Evolutionary conservation across 2,329 filamentous ascomycete genomes (phyloP).

Genomic region (Lasiodiplodia theobromae): DNA sequence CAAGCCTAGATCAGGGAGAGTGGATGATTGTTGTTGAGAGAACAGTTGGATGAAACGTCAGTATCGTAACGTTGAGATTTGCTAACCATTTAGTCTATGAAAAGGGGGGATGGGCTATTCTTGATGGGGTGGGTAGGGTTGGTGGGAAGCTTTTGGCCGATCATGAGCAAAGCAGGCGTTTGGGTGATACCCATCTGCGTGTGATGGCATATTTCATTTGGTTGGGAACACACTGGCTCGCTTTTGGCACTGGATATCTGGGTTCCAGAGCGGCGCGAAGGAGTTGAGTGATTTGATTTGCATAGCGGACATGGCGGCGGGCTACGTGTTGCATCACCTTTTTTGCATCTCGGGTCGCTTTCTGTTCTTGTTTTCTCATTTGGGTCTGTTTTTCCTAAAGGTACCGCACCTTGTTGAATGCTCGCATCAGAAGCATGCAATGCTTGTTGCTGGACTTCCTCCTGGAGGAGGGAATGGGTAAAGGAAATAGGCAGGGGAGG

Average conservation of each 20-base stretch:
- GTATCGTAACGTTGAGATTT: constrained; percentile 6
- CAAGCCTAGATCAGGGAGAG: not conserved
- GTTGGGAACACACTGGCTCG: not conserved
- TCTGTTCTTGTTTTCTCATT: not conserved
- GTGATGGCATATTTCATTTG: constrained; percentile 10
- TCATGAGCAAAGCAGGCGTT: constrained; percentile 22
- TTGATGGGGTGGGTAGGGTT: not conserved
- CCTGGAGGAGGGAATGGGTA: not conserved
- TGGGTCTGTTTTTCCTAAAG: not conserved
- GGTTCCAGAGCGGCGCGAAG: not conserved
- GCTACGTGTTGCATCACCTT: not conserved
- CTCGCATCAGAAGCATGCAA: not conserved
- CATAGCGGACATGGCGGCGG: constrained; percentile 9
- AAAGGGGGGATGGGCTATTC: no score
- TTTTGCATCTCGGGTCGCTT: constrained; percentile 6
- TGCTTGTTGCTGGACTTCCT: not conserved
- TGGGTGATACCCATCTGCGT: constrained; percentile 28
- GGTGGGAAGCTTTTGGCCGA: not conserved
- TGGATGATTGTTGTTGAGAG: not conserved
- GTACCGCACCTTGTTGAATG: not conserved
- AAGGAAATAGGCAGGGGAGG: not conserved
- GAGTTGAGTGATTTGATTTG: constrained; percentile 2
- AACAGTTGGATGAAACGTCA: not conserved
- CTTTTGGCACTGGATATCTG: not conserved
- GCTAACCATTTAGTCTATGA: not conserved